These are phyloP conservation scores for Lepidium didymum DNA, from an alignment of 345 rosid genomes.

Conservation along the genomic window DNA sequence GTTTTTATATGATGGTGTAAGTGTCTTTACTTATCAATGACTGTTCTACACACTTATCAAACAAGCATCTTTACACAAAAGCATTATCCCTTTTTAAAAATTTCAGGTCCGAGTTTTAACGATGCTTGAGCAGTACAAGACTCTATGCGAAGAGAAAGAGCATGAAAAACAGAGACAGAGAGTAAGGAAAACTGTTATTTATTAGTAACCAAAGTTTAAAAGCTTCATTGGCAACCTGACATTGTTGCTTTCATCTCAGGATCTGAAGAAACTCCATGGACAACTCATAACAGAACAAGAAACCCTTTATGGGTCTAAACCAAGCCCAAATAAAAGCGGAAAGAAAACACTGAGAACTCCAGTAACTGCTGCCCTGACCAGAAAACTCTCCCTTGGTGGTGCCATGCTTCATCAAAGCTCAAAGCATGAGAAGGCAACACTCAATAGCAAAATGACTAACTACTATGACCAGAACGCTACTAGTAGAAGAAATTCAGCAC, in stretches of 20 bases:
- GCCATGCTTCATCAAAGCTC: slow-evolving; percentile 46
- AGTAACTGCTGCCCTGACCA: slow-evolving; percentile 27
- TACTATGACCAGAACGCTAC: slow-evolving; percentile 24
- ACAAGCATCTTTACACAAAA: background rate
- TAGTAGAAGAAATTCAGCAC: slow-evolving; percentile 23
- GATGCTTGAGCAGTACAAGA: slow-evolving; percentile 55
- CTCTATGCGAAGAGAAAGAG: slow-evolving; percentile 49
- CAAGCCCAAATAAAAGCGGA: slow-evolving; percentile 51
- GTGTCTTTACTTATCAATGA: slow-evolving; percentile 20
- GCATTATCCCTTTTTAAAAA: background rate
- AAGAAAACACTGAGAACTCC: slow-evolving; percentile 43
- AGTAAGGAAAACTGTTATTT: slow-evolving; percentile 29
- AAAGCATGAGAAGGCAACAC: slow-evolving; percentile 37
- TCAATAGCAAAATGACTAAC: slow-evolving; percentile 26
- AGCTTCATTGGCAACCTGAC: background rate
- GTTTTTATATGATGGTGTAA: slow-evolving; percentile 76
- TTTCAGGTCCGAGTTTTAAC: slow-evolving; percentile 48
- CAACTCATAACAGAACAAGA: slow-evolving; percentile 59
- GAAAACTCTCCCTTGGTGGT: slow-evolving; percentile 66
- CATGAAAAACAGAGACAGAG: slow-evolving; percentile 49
- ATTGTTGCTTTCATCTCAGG: slow-evolving; percentile 32
- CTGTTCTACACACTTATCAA: background rate
- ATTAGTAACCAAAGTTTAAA: background rate
- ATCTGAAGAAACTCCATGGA: slow-evolving; percentile 56
- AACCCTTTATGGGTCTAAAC: slow-evolving; percentile 54